phyloP scores from a whole-genome alignment of 441 rosid species.

The Gossypium trilobum region DNA sequence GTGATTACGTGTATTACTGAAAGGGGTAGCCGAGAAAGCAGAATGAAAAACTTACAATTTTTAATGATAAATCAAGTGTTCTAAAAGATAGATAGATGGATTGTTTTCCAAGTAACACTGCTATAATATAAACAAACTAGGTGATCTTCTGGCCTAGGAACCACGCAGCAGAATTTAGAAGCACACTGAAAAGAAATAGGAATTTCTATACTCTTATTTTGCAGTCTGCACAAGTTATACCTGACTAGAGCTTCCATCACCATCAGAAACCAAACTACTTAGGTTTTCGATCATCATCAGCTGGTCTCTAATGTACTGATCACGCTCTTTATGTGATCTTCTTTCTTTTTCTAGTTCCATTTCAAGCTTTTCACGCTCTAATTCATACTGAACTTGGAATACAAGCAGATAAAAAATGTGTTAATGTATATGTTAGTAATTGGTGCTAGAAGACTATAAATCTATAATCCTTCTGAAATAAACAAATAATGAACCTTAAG shows the following conservation, averaged over 20 bases:
- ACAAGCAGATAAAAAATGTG: not conserved
- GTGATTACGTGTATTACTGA: not conserved
- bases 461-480: conserved; percentile 14
- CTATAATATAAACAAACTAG: not conserved
- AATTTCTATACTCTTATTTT: not conserved
- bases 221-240: conserved; percentile 28
- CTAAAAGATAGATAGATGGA: not conserved
- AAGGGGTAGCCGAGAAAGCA: not conserved
- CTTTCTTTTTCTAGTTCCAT: conserved; percentile 77
- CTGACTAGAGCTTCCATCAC: conserved; percentile 42
- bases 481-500: conserved; percentile 46
- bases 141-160: not conserved
- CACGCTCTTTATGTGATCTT: conserved; percentile 59
- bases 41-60: not conserved
- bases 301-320: conserved; percentile 57
- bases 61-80: not conserved
- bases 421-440: not conserved
- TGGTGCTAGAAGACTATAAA: not conserved
- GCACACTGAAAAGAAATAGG: not conserved
- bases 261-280: conserved; percentile 42
- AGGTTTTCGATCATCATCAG: conserved; percentile 56
- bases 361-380: conserved; percentile 76
- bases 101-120: not conserved
- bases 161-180: not conserved
- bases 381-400: conserved; percentile 54